Conservation (phyloP, 352 stramenopile genomes). For the Globisporangium okanoganense region DNA sequence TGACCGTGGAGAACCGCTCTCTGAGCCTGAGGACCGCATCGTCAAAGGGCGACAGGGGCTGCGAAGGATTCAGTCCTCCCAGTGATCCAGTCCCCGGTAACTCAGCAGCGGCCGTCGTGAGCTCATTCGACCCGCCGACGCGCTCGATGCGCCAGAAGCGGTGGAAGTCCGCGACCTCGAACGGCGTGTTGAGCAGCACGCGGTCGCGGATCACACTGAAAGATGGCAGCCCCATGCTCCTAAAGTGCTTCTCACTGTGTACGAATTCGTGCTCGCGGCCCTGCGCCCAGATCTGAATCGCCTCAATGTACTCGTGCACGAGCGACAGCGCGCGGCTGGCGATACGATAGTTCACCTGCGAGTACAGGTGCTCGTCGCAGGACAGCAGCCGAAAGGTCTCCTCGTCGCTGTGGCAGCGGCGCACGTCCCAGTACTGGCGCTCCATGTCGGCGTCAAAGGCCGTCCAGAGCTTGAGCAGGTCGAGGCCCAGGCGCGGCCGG, state of each 20-base stretch:
- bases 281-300: background rate
- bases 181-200: background rate
- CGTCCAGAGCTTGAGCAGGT: constrained; percentile 3
- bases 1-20: background rate
- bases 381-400: background rate
- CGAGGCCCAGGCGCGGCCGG: background rate
- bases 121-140: background rate
- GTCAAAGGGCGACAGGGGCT: constrained; percentile 1
- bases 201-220: constrained; percentile 1
- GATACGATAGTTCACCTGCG: background rate
- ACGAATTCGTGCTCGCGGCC: background rate
- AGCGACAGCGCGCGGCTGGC: constrained; percentile 3
- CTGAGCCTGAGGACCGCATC: background rate
- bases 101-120: background rate
- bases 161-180: constrained; percentile 7
- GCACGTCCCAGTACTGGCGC: constrained; percentile 5
- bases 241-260: constrained; percentile 6
- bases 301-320: background rate
- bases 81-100: too few relatives aligned
- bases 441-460: background rate
- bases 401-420: background rate
- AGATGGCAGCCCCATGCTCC: background rate
- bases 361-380: constrained; percentile 4
- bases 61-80: background rate
- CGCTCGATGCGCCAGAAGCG: constrained; percentile 1